These are phyloP conservation scores for Mucor plumbeus DNA, from an alignment of 371 early-diverging fungal genomes.

Conservation along the genomic window DNA sequence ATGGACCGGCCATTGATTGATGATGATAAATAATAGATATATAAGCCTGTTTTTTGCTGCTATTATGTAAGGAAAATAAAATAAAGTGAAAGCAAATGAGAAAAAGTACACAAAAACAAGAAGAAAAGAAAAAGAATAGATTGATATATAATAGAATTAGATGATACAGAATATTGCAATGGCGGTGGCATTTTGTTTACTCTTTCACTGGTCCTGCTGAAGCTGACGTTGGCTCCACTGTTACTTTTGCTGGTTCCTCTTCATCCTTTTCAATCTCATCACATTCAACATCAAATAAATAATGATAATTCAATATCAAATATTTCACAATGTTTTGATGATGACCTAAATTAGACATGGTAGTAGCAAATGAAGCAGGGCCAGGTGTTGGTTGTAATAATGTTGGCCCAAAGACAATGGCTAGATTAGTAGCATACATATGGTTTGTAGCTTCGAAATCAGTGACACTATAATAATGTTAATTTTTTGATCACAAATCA, in stretches of 20 bases:
- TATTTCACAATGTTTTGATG: conserved; percentile 83
- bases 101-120: no score
- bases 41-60: not conserved
- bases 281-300: conserved; percentile 81
- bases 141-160: not conserved
- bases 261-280: conserved; percentile 44
- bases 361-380: conserved; percentile 70
- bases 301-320: conserved; percentile 83
- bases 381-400: conserved; percentile 77
- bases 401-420: conserved; percentile 88
- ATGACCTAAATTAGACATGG: conserved; percentile 86
- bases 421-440: conserved; percentile 87
- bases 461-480: conserved; percentile 60
- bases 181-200: not conserved
- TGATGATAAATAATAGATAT: not conserved
- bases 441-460: conserved; percentile 85
- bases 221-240: not conserved
- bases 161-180: not conserved
- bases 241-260: not conserved
- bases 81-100: not conserved
- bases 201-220: not conserved
- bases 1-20: not conserved
- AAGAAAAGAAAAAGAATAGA: no score
- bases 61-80: not conserved
- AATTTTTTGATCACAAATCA: not conserved